These are phyloP conservation scores for Pascua sp. DNA, from an alignment of 1,284 basidiomycete species.

Conservation along the genomic window DNA sequence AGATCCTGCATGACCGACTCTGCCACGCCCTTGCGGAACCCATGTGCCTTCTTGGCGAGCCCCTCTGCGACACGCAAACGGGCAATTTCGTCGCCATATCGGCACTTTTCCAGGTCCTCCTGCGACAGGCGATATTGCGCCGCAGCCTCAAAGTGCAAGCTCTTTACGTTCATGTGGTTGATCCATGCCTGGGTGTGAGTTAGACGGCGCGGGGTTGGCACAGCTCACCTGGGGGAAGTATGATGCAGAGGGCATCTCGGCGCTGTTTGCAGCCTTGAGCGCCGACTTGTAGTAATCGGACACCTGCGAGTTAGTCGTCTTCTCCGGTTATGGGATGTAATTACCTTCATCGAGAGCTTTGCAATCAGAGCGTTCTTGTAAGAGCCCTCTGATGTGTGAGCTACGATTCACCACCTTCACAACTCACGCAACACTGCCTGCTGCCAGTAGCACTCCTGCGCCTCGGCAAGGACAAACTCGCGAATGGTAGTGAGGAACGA, in stretches of 20 bases:
- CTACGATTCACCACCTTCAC: background rate
- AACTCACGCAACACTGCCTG: conserved; percentile 73
- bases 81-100: conserved; percentile 79
- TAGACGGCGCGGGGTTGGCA: conserved; percentile 26
- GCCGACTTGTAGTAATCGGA: conserved; percentile 66
- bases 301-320: conserved; percentile 51
- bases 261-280: conserved; percentile 56
- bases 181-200: conserved; percentile 64
- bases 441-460: conserved; percentile 97
- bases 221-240: conserved; percentile 45
- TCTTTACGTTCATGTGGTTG: conserved; percentile 77
- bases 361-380: conserved; percentile 81
- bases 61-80: conserved; percentile 65
- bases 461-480: conserved; percentile 83
- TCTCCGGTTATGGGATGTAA: background rate
- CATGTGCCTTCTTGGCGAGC: conserved; percentile 62
- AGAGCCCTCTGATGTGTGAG: conserved; percentile 56
- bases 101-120: conserved; percentile 81
- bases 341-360: conserved; percentile 72
- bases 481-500: conserved; percentile 65
- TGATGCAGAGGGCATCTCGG: conserved; percentile 48
- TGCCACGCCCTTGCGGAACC: conserved; percentile 63
- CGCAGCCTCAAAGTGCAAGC: conserved; percentile 81
- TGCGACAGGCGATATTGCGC: conserved; percentile 85
- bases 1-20: conserved; percentile 68